phyloP scores from a whole-genome alignment of 176 grass and related monocot genomes.

The Rhynchospora tenuis region DNA sequence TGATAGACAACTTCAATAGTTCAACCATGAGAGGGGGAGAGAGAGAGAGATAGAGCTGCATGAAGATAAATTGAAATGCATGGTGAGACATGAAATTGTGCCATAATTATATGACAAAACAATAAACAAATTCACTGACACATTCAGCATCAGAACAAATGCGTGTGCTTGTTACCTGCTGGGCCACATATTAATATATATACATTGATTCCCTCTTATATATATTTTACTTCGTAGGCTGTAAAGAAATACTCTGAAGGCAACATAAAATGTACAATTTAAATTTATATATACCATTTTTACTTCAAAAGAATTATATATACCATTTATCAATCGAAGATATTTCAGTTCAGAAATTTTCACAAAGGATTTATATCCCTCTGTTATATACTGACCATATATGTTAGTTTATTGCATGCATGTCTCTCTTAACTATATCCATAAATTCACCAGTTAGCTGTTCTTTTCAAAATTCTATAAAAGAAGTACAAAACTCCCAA shows the following conservation, averaged over 20 bases:
- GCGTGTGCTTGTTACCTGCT: not conserved
- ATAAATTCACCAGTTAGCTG: slow-evolving; percentile 22
- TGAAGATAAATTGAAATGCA: slow-evolving; percentile 3
- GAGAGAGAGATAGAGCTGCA: not conserved
- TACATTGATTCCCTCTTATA: slow-evolving; percentile 15
- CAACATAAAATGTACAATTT: not conserved
- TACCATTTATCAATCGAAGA: not conserved
- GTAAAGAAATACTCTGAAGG: slow-evolving; percentile 3
- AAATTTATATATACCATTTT: not conserved
- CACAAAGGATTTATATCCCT: not conserved
- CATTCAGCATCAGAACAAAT: slow-evolving; percentile 13
- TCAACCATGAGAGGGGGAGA: not conserved
- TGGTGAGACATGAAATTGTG: not conserved
- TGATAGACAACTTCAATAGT: not conserved
- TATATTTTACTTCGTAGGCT: not conserved
- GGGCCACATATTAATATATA: not conserved
- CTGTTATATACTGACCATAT: not conserved
- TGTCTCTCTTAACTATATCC: slow-evolving; percentile 1
- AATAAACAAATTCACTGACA: slow-evolving; percentile 28
- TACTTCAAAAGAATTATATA: not conserved
- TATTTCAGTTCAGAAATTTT: slow-evolving; percentile 10
- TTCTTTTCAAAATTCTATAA: slow-evolving; percentile 26
- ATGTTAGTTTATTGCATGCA: slow-evolving; percentile 3
- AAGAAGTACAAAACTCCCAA: slow-evolving; percentile 18
- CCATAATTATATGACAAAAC: not conserved